Evolutionary conservation across 768 basidiomycete genomes (phyloP).

Genomic region (Leccinum ochraceum): DNA sequence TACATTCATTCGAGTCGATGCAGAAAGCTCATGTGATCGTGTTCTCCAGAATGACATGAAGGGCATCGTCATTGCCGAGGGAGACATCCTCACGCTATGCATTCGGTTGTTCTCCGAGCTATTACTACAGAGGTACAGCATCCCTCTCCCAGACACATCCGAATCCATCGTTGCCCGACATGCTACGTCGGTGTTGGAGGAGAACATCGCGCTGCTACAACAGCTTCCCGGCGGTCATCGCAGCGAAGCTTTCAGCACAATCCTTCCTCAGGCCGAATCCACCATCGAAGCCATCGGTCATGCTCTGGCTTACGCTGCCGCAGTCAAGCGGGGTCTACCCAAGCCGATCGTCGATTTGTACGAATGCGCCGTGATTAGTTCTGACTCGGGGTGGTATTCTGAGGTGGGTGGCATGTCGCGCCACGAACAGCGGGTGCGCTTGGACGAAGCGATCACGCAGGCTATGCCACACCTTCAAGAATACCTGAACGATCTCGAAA

Average conservation of each 20-base stretch:
- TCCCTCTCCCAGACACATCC: constrained; percentile 45
- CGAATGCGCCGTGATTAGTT: constrained; percentile 35
- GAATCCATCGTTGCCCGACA: constrained; percentile 58
- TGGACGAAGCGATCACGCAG: constrained; percentile 40
- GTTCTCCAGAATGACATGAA: constrained; percentile 38
- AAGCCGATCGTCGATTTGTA: constrained; percentile 56
- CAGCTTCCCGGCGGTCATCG: constrained; percentile 32
- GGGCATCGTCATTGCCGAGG: constrained; percentile 61
- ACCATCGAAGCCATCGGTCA: constrained; percentile 65
- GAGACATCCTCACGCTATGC: constrained; percentile 50
- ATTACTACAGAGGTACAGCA: constrained; percentile 51
- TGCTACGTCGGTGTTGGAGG: constrained; percentile 45
- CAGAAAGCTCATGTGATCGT: not conserved
- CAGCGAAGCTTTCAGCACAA: constrained; percentile 43
- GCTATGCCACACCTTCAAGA: constrained; percentile 34
- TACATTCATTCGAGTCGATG: constrained; percentile 2
- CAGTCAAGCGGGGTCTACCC: constrained; percentile 43
- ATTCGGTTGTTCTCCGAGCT: constrained; percentile 63
- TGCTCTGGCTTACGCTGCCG: constrained; percentile 60
- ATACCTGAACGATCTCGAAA: constrained; percentile 45
- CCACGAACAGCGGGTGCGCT: constrained; percentile 47
- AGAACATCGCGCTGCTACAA: constrained; percentile 43
- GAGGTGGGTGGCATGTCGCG: constrained; percentile 16
- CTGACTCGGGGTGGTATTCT: constrained; percentile 16
- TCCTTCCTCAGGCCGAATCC: constrained; percentile 55